phyloP scores from a whole-genome alignment of 108 stramenopile species.

The Nitzschia sp. region DNA sequence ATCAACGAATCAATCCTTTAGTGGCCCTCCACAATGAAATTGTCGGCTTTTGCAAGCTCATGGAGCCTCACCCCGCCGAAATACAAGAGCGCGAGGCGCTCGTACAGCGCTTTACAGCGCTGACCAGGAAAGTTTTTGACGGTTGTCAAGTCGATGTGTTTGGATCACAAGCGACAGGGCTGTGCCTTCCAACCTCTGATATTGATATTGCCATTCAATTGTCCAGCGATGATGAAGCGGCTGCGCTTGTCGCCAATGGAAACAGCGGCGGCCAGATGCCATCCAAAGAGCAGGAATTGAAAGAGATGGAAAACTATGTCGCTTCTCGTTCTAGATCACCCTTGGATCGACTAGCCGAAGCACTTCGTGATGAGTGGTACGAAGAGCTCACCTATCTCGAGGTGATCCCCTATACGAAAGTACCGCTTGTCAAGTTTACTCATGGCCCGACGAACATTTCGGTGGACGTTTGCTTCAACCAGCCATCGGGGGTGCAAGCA shows the following conservation, averaged over 20 bases:
- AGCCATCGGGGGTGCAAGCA: constrained; percentile 67
- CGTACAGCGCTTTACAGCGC: constrained; percentile 45
- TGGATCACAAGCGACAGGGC: constrained; percentile 91
- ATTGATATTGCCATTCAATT: constrained; percentile 78
- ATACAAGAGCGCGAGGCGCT: constrained; percentile 53
- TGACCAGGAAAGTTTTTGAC: constrained; percentile 51
- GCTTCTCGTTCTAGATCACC: constrained; percentile 38
- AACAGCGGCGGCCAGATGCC: constrained; percentile 10
- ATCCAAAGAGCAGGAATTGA: constrained; percentile 21
- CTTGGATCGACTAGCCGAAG: constrained; percentile 58
- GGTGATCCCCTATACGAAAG: constrained; percentile 84
- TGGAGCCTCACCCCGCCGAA: constrained; percentile 81
- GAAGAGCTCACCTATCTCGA: constrained; percentile 82
- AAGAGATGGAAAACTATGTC: constrained; percentile 50
- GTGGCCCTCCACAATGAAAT: constrained; percentile 96
- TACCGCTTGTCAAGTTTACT: constrained; percentile 96
- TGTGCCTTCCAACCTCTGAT: constrained; percentile 85
- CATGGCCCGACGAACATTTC: constrained; percentile 75
- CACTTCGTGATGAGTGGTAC: constrained; percentile 57
- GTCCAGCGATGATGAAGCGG: constrained; percentile 23
- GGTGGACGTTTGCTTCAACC: constrained; percentile 90
- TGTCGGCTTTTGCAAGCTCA: constrained; percentile 85
- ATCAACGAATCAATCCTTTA: constrained; percentile 47
- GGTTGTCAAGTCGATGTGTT: constrained; percentile 76
- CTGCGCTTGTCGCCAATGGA: not conserved